These are phyloP conservation scores for Pythium utonaiense DNA, from an alignment of 352 stramenopile genomes.

Conservation along the genomic window DNA sequence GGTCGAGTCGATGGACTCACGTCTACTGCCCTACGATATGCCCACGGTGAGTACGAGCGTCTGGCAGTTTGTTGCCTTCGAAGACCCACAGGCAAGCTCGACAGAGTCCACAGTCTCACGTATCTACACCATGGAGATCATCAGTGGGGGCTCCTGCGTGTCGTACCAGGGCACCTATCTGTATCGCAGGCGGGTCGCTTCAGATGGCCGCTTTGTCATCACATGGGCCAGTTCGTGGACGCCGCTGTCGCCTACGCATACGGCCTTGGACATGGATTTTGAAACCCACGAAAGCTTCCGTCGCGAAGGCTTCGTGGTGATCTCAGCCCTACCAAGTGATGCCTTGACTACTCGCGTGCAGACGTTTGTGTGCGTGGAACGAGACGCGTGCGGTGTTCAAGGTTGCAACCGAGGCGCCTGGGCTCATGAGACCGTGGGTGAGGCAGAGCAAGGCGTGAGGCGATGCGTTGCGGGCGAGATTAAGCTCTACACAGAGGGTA, in stretches of 20 bases:
- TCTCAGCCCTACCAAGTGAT: not conserved
- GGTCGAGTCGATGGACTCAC: slow-evolving; percentile 8
- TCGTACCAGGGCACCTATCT: slow-evolving; percentile 6
- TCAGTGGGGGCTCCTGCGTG: slow-evolving; percentile 4
- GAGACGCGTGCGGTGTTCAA: slow-evolving; percentile 7
- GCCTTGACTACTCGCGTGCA: not conserved
- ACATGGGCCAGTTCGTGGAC: slow-evolving; percentile 13
- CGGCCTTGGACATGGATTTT: not conserved
- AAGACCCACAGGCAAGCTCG: not conserved
- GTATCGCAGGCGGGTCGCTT: slow-evolving; percentile 2
- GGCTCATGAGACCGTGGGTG: not conserved
- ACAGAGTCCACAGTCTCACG: not conserved
- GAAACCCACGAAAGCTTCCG: slow-evolving; percentile 13
- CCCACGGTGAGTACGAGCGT: not conserved
- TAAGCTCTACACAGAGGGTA: not conserved
- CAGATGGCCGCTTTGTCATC: slow-evolving; percentile 3
- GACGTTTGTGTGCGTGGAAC: slow-evolving; percentile 9
- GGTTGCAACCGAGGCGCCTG: slow-evolving; percentile 3
- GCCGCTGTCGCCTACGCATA: not conserved
- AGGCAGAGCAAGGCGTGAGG: not conserved
- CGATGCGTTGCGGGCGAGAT: slow-evolving; percentile 9
- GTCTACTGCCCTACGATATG: slow-evolving; percentile 10
- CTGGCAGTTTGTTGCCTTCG: slow-evolving; percentile 10
- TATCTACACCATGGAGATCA: slow-evolving; percentile 7
- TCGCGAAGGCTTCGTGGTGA: slow-evolving; percentile 10